phyloP scores from a whole-genome alignment of 2,329 filamentous ascomycete species.

The Cladosporium oxysporum region DNA sequence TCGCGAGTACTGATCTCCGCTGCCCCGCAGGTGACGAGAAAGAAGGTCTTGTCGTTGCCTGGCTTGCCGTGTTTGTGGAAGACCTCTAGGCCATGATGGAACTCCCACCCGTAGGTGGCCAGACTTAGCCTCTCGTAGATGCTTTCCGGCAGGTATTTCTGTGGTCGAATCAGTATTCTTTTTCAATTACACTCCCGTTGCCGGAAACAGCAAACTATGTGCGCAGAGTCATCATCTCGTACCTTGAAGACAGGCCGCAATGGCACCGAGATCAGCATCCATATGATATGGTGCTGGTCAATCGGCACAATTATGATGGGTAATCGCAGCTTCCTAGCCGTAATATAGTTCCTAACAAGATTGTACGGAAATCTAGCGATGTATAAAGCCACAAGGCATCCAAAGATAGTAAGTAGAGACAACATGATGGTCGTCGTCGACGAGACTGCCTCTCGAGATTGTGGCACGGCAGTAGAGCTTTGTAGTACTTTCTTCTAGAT shows the following conservation, averaged over 20 bases:
- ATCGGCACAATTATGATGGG: constrained; percentile 32
- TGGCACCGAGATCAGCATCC: constrained; percentile 31
- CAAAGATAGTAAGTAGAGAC: constrained; percentile 24
- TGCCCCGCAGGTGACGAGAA: constrained; percentile 28
- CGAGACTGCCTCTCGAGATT: background rate
- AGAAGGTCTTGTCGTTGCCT: constrained; percentile 26
- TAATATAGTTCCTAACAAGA: constrained; percentile 29
- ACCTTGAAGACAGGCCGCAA: constrained; percentile 22
- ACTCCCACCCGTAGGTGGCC: constrained; percentile 33
- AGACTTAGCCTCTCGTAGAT: constrained; percentile 28
- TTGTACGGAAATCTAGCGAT: constrained; percentile 27
- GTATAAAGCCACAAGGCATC: constrained; percentile 25
- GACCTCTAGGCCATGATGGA: constrained; percentile 26
- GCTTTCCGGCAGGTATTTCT: constrained; percentile 26
- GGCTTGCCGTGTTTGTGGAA: constrained; percentile 25
- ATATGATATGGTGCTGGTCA: constrained; percentile 32
- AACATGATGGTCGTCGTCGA: constrained; percentile 23
- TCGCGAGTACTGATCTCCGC: constrained; percentile 32
- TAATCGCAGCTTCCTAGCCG: constrained; percentile 29
- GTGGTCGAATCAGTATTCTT: constrained; percentile 9
- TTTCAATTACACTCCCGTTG: background rate
- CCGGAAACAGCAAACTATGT: background rate
- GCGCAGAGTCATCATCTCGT: background rate
- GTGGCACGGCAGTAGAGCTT: background rate
- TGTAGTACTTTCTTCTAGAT: background rate